Evolutionary conservation across 805 yeast species (phyloP).

Genomic region (Schizosaccharomyces octosporus): DNA sequence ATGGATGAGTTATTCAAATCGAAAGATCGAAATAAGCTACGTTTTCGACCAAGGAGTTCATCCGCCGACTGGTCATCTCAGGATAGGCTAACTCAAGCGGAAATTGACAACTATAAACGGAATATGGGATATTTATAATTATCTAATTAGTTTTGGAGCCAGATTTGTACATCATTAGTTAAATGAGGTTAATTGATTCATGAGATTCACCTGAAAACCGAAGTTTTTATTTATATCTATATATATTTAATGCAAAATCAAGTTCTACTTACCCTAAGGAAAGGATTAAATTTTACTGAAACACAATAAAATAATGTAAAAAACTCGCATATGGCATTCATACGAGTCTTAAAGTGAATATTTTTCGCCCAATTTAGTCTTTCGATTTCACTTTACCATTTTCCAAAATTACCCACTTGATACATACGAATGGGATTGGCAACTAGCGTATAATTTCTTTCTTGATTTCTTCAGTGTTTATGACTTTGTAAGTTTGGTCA

Average conservation of each 20-base stretch:
- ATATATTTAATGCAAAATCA: no score
- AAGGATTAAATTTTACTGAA: no score
- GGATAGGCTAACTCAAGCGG: conserved; percentile 23
- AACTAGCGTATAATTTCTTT: not conserved
- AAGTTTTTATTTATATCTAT: no score
- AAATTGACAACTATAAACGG: conserved; percentile 23
- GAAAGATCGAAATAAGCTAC: conserved; percentile 19
- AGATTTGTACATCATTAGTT: not conserved
- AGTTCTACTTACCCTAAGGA: no score
- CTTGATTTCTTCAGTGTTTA: not conserved
- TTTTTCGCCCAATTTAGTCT: no score
- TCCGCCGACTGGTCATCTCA: conserved; percentile 26
- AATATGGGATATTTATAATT: conserved; percentile 19
- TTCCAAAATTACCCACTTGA: no score
- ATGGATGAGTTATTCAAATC: conserved; percentile 42
- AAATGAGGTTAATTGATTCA: not conserved
- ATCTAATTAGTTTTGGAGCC: not conserved
- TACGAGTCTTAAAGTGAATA: no score
- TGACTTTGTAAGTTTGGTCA: not conserved
- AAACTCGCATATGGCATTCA: no score
- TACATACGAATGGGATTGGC: no score
- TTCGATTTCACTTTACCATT: no score
- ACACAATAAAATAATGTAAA: no score
- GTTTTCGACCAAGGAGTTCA: conserved; percentile 30
- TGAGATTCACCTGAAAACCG: not conserved